phyloP scores from a whole-genome alignment of 768 basidiomycete species.

The Tephrocybe sp. region DNA sequence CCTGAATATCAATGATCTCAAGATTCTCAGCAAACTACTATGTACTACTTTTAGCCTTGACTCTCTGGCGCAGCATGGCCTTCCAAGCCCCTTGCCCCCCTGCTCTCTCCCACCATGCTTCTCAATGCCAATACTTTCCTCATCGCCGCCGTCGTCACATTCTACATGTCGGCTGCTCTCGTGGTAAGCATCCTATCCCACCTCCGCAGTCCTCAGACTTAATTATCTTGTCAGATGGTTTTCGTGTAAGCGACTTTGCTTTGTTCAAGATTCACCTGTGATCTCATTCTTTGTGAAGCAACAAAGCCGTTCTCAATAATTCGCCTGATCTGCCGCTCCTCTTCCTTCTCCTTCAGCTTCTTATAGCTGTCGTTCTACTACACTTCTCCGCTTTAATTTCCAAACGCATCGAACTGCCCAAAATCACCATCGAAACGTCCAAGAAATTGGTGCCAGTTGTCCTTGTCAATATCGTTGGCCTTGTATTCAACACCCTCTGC shows the following conservation, averaged over 20 bases:
- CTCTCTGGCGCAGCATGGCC: not conserved
- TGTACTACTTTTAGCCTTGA: not conserved
- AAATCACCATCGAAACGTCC: conserved; percentile 47
- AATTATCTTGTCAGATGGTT: conserved; percentile 40
- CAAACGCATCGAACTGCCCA: conserved; percentile 57
- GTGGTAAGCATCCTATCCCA: conserved; percentile 48
- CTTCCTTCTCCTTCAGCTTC: conserved; percentile 68
- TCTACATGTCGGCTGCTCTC: conserved; percentile 78
- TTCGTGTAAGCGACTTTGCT: conserved; percentile 39
- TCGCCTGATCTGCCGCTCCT: conserved; percentile 66
- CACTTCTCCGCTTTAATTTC: conserved; percentile 51
- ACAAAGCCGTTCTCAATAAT: conserved; percentile 73
- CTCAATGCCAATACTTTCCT: conserved; percentile 38
- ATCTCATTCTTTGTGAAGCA: conserved; percentile 40
- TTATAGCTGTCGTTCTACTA: conserved; percentile 66
- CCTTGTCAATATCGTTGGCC: conserved; percentile 67
- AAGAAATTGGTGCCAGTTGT: conserved; percentile 65
- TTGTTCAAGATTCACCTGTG: not conserved
- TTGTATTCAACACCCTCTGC: conserved; percentile 80
- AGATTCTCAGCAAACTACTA: not conserved
- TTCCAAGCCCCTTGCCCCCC: not conserved
- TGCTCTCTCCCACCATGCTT: conserved; percentile 26
- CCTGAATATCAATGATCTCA: conserved; percentile 2
- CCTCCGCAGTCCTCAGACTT: not conserved
- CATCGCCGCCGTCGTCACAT: conserved; percentile 70